Evolutionary conservation across 352 stramenopile species (phyloP), one percentile per base, ranked within the genome.

Genomic region (Phytopythium aichiense): DNA sequence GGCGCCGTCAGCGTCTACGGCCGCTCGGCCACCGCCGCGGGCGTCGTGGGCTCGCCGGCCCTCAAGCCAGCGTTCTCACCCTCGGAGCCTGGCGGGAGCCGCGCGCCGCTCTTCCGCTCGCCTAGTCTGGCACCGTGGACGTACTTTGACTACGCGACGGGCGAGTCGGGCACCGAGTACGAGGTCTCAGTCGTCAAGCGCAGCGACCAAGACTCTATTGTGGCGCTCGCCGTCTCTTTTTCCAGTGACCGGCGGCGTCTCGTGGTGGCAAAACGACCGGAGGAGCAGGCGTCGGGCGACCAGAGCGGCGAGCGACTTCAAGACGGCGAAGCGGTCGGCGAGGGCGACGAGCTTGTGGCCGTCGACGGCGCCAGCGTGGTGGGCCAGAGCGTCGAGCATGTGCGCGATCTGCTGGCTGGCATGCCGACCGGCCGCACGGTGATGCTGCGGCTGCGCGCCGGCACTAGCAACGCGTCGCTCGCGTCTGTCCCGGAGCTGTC

Each of bases 1-100:
- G 86, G 86, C 8, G 55, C 67, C 1, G 81, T 91, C 60, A 73
- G 89, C 57, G 65, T 94, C 8, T 92, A 90, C 55, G 80, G 80
- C 18, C 67, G 81, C 59, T 77, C 71, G 50, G 70, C 72, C 0
- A 73, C 83, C 59, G 77, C 77, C 58, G 66, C 69, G 12, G 73
- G 77, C 46, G 83, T 92, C 30, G 71, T 91, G 20, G 82, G 63
- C 38, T 89, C 82, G 13, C 82, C 82, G 11, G 73, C 58, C 1
- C 22, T 40, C 7, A 31, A n/a, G 5, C 30, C 50, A 4, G 38
- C 62, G 56, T 35, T 42, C 31, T 52, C 51, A 59, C 25, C 64
- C 58, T 28, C 59, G 56, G 42, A 69, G 54, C 62, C 28, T 4
- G 15, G 51, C 16, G 8, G 56, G 16, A 25, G 28, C 37, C 23